Conservation (phyloP, 371 early-diverging fungal genomes). For the Apophysomyces ossiformis region DNA sequence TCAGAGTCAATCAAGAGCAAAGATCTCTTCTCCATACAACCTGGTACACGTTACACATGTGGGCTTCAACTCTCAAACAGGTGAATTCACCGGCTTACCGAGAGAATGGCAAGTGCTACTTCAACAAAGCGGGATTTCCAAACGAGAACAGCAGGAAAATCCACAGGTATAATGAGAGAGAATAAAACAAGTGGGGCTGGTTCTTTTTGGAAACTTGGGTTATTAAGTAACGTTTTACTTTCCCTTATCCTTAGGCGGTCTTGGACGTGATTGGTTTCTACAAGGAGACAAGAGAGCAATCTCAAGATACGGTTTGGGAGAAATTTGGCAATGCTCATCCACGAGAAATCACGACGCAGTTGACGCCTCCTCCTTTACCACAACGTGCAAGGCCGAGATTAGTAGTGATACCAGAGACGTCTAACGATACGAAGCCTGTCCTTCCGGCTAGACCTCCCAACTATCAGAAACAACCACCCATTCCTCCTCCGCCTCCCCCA, state of each 20-base stretch:
- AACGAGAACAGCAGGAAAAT: slow-evolving; percentile 93
- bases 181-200: too few relatives aligned
- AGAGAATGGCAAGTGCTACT: slow-evolving; percentile 93
- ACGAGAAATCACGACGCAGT: slow-evolving; percentile 43
- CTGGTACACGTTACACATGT: slow-evolving; percentile 96
- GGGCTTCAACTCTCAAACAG: slow-evolving; percentile 90
- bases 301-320: slow-evolving; percentile 80
- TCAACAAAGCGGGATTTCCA: slow-evolving; percentile 91
- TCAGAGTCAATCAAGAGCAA: slow-evolving; percentile 68
- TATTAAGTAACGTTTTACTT: not conserved
- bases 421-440: slow-evolving; percentile 13
- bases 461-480: not conserved
- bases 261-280: slow-evolving; percentile 95
- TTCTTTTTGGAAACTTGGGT: slow-evolving; percentile 40
- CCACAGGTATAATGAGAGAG: slow-evolving; percentile 71
- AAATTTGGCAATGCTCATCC: slow-evolving; percentile 78
- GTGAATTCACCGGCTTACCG: slow-evolving; percentile 94
- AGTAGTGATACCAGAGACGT: slow-evolving; percentile 18
- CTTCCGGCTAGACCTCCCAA: slow-evolving; percentile 26
- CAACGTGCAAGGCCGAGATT: slow-evolving; percentile 25
- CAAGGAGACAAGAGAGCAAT: slow-evolving; percentile 64
- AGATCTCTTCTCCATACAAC: slow-evolving; percentile 96
- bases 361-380: slow-evolving; percentile 28
- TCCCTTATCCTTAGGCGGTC: slow-evolving; percentile 65
- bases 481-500: slow-evolving; percentile 4